Evolutionary conservation across 2,329 filamentous ascomycete genomes (phyloP).

Genomic region (Fusarium globosum): DNA sequence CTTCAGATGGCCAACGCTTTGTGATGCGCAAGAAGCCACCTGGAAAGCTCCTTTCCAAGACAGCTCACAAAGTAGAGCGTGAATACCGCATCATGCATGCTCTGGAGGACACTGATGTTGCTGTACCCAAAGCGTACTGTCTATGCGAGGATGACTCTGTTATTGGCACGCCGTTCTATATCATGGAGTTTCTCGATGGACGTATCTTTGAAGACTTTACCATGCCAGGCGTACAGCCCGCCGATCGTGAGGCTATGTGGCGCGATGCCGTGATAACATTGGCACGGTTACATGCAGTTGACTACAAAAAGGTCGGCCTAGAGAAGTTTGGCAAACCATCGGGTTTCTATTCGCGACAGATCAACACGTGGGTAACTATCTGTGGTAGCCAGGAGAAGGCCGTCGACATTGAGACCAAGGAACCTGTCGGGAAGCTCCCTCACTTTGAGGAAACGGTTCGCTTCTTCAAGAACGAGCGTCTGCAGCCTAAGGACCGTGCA

Average conservation of each 20-base stretch:
- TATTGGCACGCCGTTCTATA: constrained; percentile 92
- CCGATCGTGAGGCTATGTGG: constrained; percentile 85
- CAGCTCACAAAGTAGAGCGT: constrained; percentile 95
- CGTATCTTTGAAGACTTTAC: constrained; percentile 91
- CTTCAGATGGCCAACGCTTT: constrained; percentile 74
- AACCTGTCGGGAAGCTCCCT: constrained; percentile 83
- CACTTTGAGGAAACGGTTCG: constrained; percentile 82
- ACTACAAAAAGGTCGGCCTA: constrained; percentile 74
- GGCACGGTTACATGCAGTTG: constrained; percentile 84
- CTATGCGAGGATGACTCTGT: constrained; percentile 85
- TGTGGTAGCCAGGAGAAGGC: constrained; percentile 80
- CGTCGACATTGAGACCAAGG: constrained; percentile 79
- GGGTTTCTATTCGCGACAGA: constrained; percentile 88
- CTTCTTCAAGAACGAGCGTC: constrained; percentile 77
- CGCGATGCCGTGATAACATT: constrained; percentile 84
- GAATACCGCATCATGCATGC: constrained; percentile 93
- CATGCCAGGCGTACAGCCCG: constrained; percentile 76
- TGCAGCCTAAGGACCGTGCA: constrained; percentile 80
- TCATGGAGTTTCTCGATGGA: constrained; percentile 96
- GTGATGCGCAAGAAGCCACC: constrained; percentile 98
- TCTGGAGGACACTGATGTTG: constrained; percentile 80
- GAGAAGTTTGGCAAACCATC: constrained; percentile 76
- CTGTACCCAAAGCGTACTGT: constrained; percentile 84
- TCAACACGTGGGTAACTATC: constrained; percentile 84
- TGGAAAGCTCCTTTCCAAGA: constrained; percentile 91